These are phyloP conservation scores for Boletus austroedulis DNA, from an alignment of 1,284 basidiomycete genomes.

Conservation along the genomic window DNA sequence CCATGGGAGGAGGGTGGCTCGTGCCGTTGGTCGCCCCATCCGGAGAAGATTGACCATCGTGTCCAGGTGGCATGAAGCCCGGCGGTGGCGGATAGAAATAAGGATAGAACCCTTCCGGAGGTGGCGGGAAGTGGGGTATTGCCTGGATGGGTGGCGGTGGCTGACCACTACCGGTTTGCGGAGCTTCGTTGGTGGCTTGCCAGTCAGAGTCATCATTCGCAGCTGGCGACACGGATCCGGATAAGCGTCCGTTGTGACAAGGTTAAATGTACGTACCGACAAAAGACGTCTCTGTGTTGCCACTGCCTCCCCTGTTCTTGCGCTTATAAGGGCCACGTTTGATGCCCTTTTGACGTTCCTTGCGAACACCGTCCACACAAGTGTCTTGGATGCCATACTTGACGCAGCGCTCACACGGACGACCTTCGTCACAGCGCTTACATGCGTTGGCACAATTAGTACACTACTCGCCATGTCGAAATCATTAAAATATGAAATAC, in stretches of 20 bases:
- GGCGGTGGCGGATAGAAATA: constrained; percentile 50
- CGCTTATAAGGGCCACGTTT: constrained; percentile 86
- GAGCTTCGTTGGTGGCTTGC: constrained; percentile 30
- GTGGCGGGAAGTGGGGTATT: constrained; percentile 39
- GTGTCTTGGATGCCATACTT: constrained; percentile 73
- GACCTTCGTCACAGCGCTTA: constrained; percentile 78
- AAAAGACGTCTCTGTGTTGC: constrained; percentile 18
- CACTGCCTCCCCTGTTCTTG: constrained; percentile 50
- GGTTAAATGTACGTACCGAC: constrained; percentile 16
- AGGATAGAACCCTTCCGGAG: constrained; percentile 54
- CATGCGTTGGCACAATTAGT: constrained; percentile 84
- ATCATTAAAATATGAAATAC: constrained; percentile 3
- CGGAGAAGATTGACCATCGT: constrained; percentile 42
- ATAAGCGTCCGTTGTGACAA: constrained; percentile 15
- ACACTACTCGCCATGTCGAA: constrained; percentile 42
- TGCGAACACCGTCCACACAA: constrained; percentile 74
- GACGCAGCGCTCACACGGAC: constrained; percentile 77
- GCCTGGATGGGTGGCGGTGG: constrained; percentile 39
- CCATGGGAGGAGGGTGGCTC: constrained; percentile 42
- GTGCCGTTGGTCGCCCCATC: constrained; percentile 42
- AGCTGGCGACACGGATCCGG: constrained; percentile 17
- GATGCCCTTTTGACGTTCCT: constrained; percentile 82
- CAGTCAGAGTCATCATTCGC: constrained; percentile 33
- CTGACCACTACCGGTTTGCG: constrained; percentile 31
- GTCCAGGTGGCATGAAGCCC: constrained; percentile 39